phyloP scores from a whole-genome alignment of 306 rosid species.

The Quercus robur region DNA sequence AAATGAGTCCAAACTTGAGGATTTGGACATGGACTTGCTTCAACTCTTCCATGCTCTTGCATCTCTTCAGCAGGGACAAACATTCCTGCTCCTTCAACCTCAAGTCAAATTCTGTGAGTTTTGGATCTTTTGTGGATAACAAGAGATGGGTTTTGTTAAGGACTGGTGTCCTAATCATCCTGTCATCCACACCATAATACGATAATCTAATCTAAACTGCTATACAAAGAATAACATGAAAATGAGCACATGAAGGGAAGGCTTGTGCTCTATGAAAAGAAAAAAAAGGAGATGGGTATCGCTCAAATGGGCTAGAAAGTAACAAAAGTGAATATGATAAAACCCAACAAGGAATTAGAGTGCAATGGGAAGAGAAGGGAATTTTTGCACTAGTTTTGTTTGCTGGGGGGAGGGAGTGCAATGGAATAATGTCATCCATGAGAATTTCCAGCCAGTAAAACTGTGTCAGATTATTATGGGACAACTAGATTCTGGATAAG shows the following conservation, averaged over 20 bases:
- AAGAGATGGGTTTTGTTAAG: constrained; percentile 52
- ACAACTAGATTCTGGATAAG: constrained; percentile 69
- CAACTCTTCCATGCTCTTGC: constrained; percentile 62
- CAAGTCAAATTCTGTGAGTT: constrained; percentile 38
- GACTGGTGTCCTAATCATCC: constrained; percentile 78
- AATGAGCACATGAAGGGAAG: constrained; percentile 24
- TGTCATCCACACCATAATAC: constrained; percentile 51
- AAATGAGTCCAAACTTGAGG: constrained; percentile 55
- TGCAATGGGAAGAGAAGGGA: neutral
- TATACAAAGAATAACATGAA: neutral
- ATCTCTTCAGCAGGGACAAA: constrained; percentile 53
- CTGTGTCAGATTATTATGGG: constrained; percentile 27
- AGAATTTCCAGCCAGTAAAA: constrained; percentile 41
- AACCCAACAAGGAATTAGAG: neutral
- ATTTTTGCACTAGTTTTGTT: constrained; percentile 4
- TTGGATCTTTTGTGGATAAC: constrained; percentile 41
- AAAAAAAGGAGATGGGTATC: neutral
- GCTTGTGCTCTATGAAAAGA: constrained; percentile 2
- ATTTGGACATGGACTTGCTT: constrained; percentile 71
- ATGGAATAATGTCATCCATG: constrained; percentile 50
- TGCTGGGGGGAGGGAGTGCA: constrained; percentile 15
- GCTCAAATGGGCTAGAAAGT: constrained; percentile 11
- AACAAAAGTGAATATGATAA: neutral
- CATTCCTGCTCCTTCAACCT: constrained; percentile 57
- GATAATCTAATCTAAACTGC: neutral